Base-by-base conservation (phyloP, 2,329 filamentous ascomycete species). In the Colletotrichum orchidophilum region DNA sequence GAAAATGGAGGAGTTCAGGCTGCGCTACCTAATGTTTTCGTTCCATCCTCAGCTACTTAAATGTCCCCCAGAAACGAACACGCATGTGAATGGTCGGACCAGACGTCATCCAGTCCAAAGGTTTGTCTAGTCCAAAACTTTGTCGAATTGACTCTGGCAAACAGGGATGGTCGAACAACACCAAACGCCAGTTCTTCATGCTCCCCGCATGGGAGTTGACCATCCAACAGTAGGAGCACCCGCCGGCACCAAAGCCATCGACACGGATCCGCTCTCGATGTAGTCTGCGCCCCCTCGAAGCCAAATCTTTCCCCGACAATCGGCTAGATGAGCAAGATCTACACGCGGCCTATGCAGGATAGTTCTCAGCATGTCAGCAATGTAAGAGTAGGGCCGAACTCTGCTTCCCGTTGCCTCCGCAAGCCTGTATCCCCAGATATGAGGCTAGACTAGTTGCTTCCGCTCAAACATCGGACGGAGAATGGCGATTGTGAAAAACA, bases 231-330 rank as follows among this genome's bases (percentile, higher is more conserved):
- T 42, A 53, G 52, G 53, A 52, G 31, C 31, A 35, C 63, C 8
- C 57, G 15, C 49, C 33, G 49, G 12, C 58, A 15, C 59, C 29
- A 35, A n/a, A 9, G 15, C 31, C 58, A 21, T 52, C 26, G 26
- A 71, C 57, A 67, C 68, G 63, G 58, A 71, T 71, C 67, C 63
- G 68, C 50, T 53, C 61, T 53, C n/a, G n/a, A n/a, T n/a, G n/a
- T n/a, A n/a, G n/a, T 9, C 12, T 11, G 18, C 21, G 12, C n/a
- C 24, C 21, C 35, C 35, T 58, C 50, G 58, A 46, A 62, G 42
- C 18, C 29, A 26, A 62, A 42, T 53, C 26, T 2, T 49, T 13
- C 8, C 35, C 27, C 53, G 21, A 46, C 21, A 18, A 46, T 15
- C 39, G 8, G 39, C 39, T 21, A 53, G 26, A 52, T 21, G 35